Conservation (phyloP, 2,329 filamentous ascomycete species). For the Hymenotorrendiella dingleyae region DNA sequence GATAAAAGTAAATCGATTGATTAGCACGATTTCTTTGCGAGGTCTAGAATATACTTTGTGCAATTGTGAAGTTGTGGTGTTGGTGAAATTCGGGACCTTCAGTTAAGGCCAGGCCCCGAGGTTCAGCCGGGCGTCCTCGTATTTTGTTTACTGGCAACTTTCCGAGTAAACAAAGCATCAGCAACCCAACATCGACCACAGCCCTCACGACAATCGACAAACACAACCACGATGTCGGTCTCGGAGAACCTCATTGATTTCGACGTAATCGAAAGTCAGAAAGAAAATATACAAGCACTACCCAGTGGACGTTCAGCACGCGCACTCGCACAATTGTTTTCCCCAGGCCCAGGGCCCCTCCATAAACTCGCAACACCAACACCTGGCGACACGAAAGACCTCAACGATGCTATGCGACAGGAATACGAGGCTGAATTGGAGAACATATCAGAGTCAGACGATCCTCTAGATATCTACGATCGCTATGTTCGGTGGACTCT, state of each 20-base stretch:
- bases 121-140: too few species aligned
- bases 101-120: too few species aligned
- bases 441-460: conserved; percentile 78
- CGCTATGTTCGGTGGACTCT: conserved; percentile 96
- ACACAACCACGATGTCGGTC: conserved; percentile 38
- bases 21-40: too few species aligned
- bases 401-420: conserved; percentile 73
- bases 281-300: conserved; percentile 95
- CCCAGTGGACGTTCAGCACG: conserved; percentile 84
- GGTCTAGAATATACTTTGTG: too few species aligned
- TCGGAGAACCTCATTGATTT: conserved; percentile 61
- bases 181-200: neutral
- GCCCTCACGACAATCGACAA: conserved; percentile 1
- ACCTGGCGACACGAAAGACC: conserved; percentile 66
- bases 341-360: conserved; percentile 48
- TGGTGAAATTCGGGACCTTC: too few species aligned
- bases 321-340: conserved; percentile 78
- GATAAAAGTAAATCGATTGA: too few species aligned
- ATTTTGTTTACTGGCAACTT: too few species aligned
- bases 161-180: too few species aligned
- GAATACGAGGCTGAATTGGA: conserved; percentile 82
- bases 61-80: too few species aligned
- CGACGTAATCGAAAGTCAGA: conserved; percentile 90
- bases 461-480: conserved; percentile 92
- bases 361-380: conserved; percentile 56